A percentile compares a stretch with the other conserved stretches of the same genome.
These are phyloP conservation scores for Cardamine chenopodiifolia DNA, from an alignment of 345 rosid species.

Conservation along the genomic window DNA sequence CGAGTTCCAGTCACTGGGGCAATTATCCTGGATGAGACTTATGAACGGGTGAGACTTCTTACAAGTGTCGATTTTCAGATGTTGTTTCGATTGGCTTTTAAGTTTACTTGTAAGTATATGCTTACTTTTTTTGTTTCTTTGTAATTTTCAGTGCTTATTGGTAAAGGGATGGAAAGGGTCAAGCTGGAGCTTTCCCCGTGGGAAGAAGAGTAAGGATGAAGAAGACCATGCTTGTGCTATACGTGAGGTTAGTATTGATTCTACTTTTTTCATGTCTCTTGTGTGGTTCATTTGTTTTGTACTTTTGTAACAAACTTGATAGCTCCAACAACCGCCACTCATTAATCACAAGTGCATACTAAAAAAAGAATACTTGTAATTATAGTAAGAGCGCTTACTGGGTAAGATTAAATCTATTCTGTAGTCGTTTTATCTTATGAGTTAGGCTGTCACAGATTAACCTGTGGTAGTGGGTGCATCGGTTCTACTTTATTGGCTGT, in stretches of 20 bases:
- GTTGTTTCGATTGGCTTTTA: neutral
- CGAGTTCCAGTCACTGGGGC: slow-evolving; percentile 99
- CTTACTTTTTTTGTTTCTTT: slow-evolving; percentile 18
- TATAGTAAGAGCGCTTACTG: neutral
- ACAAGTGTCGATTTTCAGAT: neutral
- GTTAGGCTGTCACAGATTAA: slow-evolving; percentile 3
- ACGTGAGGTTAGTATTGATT: slow-evolving; percentile 66
- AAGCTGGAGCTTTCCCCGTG: slow-evolving; percentile 99
- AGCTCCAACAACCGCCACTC: neutral
- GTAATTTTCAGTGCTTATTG: slow-evolving; percentile 66
- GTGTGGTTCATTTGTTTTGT: slow-evolving; percentile 4
- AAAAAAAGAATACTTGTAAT: neutral
- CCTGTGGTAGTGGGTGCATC: slow-evolving; percentile 4
- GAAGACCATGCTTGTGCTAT: slow-evolving; percentile 97
- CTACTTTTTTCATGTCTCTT: slow-evolving; percentile 1
- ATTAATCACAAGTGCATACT: neutral
- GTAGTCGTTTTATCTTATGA: neutral
- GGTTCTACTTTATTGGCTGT: slow-evolving; percentile 18
- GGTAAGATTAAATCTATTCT: neutral
- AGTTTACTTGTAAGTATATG: slow-evolving; percentile 18
- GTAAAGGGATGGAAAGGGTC: slow-evolving; percentile 99
- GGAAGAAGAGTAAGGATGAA: slow-evolving; percentile 99
- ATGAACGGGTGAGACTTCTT: slow-evolving; percentile 74
- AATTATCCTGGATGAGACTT: slow-evolving; percentile 90
- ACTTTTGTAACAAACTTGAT: slow-evolving; percentile 13